Evolutionary conservation across 176 grass and related monocot species (phyloP).

Genomic region (Carex kokanica): DNA sequence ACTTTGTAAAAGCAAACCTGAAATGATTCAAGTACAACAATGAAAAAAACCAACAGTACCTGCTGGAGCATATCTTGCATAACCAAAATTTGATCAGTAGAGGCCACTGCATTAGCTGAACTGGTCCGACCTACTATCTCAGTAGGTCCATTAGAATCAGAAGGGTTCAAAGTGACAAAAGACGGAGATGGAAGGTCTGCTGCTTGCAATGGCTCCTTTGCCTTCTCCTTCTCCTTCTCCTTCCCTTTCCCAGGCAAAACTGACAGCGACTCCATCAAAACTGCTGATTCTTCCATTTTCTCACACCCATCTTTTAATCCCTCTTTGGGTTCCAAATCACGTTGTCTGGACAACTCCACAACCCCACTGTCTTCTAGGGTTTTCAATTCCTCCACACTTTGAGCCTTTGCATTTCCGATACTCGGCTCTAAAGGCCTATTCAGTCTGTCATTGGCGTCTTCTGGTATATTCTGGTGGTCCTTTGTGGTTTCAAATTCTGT

Average conservation of each 20-base stretch:
- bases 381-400: conserved; percentile 41
- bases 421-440: conserved; percentile 29
- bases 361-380: conserved; percentile 31
- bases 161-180: conserved; percentile 41
- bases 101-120: conserved; percentile 34
- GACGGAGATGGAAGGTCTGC: conserved; percentile 34
- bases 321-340: conserved; percentile 33
- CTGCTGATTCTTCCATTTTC: conserved; percentile 30
- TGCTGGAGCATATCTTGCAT: conserved; percentile 71
- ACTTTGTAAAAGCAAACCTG: not conserved
- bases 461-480: conserved; percentile 40
- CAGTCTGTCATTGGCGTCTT: conserved; percentile 40
- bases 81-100: conserved; percentile 36
- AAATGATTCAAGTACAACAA: not conserved
- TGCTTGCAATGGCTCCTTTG: conserved; percentile 41
- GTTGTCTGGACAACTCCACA: conserved; percentile 27
- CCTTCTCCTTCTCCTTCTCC: conserved; percentile 49
- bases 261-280: conserved; percentile 32
- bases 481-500: conserved; percentile 42
- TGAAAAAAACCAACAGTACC: conserved; percentile 29
- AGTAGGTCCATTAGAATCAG: conserved; percentile 45
- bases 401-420: conserved; percentile 39
- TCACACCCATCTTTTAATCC: conserved; percentile 38
- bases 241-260: conserved; percentile 33
- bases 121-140: conserved; percentile 24